Conservation (phyloP, 1,139 yeast species). For the Pichiaceae sp. region DNA sequence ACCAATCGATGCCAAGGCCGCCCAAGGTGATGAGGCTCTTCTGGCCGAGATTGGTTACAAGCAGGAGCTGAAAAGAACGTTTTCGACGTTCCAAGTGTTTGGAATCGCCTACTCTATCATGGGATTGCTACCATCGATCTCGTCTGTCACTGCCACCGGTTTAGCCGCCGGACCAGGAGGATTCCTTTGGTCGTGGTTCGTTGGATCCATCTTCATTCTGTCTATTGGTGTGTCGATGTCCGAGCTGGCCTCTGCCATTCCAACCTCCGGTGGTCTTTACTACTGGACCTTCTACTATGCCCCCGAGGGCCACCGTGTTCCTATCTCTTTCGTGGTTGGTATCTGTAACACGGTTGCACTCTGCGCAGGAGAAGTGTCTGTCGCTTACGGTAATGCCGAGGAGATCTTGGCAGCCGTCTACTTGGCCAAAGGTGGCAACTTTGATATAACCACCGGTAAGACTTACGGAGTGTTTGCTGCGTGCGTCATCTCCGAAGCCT, state of each 20-base stretch:
- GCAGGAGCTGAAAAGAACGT: constrained; percentile 40
- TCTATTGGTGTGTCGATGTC: constrained; percentile 49
- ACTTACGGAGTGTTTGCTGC: constrained; percentile 51
- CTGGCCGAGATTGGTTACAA: constrained; percentile 38
- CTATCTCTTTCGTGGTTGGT: constrained; percentile 49
- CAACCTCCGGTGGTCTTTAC: constrained; percentile 65
- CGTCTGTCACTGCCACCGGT: constrained; percentile 32
- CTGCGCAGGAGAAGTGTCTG: constrained; percentile 49
- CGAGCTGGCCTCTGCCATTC: constrained; percentile 56
- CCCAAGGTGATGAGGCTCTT: constrained; percentile 1
- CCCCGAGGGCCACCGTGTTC: constrained; percentile 28
- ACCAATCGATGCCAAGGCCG: constrained; percentile 1
- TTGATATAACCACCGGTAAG: constrained; percentile 36
- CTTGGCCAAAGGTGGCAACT: constrained; percentile 37
- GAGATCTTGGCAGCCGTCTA: constrained; percentile 46
- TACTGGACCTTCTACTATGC: constrained; percentile 49
- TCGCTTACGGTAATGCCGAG: constrained; percentile 50
- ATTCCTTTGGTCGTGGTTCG: constrained; percentile 59
- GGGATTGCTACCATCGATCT: constrained; percentile 43
- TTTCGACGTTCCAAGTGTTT: constrained; percentile 41
- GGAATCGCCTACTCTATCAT: constrained; percentile 48
- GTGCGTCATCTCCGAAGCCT: constrained; percentile 35
- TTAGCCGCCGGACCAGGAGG: constrained; percentile 47
- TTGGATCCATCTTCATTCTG: constrained; percentile 41
- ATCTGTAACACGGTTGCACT: constrained; percentile 51